Base-by-base conservation (phyloP, 108 stramenopile species). In the Skeletonema menzelii region DNA sequence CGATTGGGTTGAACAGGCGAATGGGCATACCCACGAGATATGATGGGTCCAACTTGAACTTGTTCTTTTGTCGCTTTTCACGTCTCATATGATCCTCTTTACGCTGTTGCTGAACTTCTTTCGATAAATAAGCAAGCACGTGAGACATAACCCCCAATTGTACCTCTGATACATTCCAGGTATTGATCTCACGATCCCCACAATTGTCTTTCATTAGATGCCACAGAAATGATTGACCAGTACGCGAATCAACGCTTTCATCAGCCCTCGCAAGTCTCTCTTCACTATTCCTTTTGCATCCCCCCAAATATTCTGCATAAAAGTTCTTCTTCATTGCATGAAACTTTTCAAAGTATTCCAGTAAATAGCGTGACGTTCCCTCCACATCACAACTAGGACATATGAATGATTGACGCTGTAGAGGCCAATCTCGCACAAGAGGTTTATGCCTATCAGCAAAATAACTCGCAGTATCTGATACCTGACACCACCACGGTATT, bases 331-430 rank as follows among this genome's bases (percentile, higher is more conserved):
- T 82, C 70, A 72, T 56, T 26, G 65, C 62, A 55, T 72, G 75
- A 67, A 77, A 82, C 22, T 59, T 17, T 32, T 82, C 75, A 61
- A 82, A 82, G 70, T 82, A 82, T 30, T 76, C 75, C 5, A 66
- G 20, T 57, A 82, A 70, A 31, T 82, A 82, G 42, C 75, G 69
- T 47, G 75, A 72, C 15, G 74, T 61, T 13, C 80, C 80, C 38
- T 82, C 75, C 26, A 82, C 75, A 77, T 82, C 80, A 47, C 80
- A 82, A 28, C 34, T 61, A 20, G 69, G 65, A 56, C 80, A 82
- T 8, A 82, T 40, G 19, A 82, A 82, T 30, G 75, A 62, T 13
- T 67, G 14, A 8, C n/a, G 38, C 34, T 64, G 72, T 38, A 66
- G 38, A 15, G 70, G 70, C 68, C 68, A 69, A n/a, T 44, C 49